These are phyloP conservation scores for Aurantiochytrium sp. DNA, from an alignment of 108 stramenopile genomes.

Conservation along the genomic window DNA sequence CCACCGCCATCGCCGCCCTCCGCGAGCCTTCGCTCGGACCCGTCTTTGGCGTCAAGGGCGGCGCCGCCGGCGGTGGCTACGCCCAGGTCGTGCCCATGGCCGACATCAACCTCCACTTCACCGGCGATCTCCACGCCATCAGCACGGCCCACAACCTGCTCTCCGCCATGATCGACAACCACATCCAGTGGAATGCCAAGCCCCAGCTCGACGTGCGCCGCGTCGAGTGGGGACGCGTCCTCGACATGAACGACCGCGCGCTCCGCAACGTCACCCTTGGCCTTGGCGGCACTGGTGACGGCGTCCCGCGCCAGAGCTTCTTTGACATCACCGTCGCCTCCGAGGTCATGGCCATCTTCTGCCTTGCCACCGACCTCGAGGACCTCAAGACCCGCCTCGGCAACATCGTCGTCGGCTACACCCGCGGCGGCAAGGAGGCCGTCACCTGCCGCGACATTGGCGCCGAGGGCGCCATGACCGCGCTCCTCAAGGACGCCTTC, in stretches of 20 bases:
- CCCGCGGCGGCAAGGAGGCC: not conserved
- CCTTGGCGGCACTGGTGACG: constrained; percentile 14
- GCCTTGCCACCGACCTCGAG: constrained; percentile 13
- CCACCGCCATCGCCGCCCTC: not conserved
- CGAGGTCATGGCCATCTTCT: constrained; percentile 20
- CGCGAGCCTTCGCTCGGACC: constrained; percentile 2
- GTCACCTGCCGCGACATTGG: not conserved
- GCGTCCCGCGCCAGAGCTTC: not conserved
- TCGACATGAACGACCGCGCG: constrained; percentile 19
- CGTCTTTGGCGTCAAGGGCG: constrained; percentile 16
- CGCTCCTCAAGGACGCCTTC: constrained; percentile 7
- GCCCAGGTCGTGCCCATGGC: constrained; percentile 25
- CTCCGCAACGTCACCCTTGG: not conserved
- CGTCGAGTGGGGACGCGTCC: not conserved
- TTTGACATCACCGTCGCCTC: constrained; percentile 14
- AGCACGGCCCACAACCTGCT: constrained; percentile 14
- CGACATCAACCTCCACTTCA: constrained; percentile 20
- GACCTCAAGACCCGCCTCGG: constrained; percentile 20
- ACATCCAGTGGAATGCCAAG: constrained; percentile 15
- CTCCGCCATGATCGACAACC: constrained; percentile 13
- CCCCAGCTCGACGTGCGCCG: not conserved
- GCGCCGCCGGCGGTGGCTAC: constrained; percentile 30
- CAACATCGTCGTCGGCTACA: not conserved
- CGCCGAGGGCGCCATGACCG: constrained; percentile 18
- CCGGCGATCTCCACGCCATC: constrained; percentile 14